Evolutionary conservation across 1,284 basidiomycete genomes (phyloP).

Genomic region (Kalmanozyma brasiliensis): DNA sequence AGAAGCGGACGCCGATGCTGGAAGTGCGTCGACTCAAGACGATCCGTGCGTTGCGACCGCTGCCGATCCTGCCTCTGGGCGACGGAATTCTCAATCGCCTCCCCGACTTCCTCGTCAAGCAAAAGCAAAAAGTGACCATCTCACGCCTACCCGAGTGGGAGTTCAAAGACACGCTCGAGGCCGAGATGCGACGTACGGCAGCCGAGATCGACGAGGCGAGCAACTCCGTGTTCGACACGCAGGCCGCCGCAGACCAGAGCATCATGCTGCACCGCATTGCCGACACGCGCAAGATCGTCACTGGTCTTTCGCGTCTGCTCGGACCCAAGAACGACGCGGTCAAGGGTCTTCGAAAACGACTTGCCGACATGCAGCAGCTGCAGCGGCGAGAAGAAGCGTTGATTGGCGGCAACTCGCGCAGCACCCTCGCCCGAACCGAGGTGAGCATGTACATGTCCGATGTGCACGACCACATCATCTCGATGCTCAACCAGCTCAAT

Average conservation of each 20-base stretch:
- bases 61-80: constrained; percentile 24
- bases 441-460: constrained; percentile 85
- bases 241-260: constrained; percentile 62
- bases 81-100: constrained; percentile 23
- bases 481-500: constrained; percentile 83
- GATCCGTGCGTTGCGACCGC: constrained; percentile 16
- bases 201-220: constrained; percentile 50
- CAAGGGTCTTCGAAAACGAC: constrained; percentile 80
- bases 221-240: constrained; percentile 51
- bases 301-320: constrained; percentile 80
- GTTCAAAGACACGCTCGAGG: constrained; percentile 44
- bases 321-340: constrained; percentile 86
- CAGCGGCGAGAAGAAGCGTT: constrained; percentile 37
- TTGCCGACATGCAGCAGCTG: constrained; percentile 69
- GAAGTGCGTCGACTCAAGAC: constrained; percentile 49
- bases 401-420: constrained; percentile 43
- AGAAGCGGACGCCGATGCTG: constrained; percentile 45
- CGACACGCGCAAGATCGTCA: constrained; percentile 81
- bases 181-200: constrained; percentile 49
- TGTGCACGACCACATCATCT: constrained; percentile 91
- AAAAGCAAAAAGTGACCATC: constrained; percentile 47
- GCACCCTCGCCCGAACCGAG: constrained; percentile 43
- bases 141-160: constrained; percentile 43
- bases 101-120: constrained; percentile 33
- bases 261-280: constrained; percentile 79